Evolutionary conservation across 1,284 basidiomycete species (phyloP).

Genomic region (Cryptococcus jaspeensis): DNA sequence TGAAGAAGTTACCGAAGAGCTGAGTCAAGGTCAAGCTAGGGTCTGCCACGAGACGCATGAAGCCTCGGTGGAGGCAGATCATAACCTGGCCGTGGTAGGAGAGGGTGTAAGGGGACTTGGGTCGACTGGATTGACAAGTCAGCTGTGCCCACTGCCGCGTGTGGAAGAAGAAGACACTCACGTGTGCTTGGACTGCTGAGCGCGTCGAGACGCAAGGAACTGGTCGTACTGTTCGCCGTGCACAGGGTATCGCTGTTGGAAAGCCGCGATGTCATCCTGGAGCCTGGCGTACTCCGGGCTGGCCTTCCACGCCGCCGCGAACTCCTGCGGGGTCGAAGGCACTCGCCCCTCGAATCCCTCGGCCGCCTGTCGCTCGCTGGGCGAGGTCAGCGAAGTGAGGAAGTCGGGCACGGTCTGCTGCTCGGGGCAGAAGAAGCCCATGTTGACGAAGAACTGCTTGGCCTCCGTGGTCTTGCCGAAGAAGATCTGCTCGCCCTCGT

Average conservation of each 20-base stretch:
- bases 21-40: slow-evolving; percentile 49
- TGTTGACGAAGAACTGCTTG: slow-evolving; percentile 69
- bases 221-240: slow-evolving; percentile 45
- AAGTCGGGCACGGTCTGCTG: slow-evolving; percentile 58
- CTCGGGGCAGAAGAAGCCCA: slow-evolving; percentile 65
- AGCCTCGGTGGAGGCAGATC: slow-evolving; percentile 49
- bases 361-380: slow-evolving; percentile 58
- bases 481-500: slow-evolving; percentile 79
- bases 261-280: slow-evolving; percentile 45
- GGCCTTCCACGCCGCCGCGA: slow-evolving; percentile 50
- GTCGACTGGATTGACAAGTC: slow-evolving; percentile 17
- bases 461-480: slow-evolving; percentile 72
- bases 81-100: slow-evolving; percentile 49
- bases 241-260: slow-evolving; percentile 46
- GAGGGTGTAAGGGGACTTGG: slow-evolving; percentile 51
- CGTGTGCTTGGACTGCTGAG: slow-evolving; percentile 51
- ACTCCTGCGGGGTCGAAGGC: slow-evolving; percentile 64
- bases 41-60: slow-evolving; percentile 49
- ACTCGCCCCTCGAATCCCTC: slow-evolving; percentile 55
- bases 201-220: slow-evolving; percentile 49
- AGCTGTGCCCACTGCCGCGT: background rate
- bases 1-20: slow-evolving; percentile 48
- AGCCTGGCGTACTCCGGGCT: slow-evolving; percentile 44
- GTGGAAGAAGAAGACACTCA: slow-evolving; percentile 19
- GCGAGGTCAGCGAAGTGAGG: slow-evolving; percentile 59